A percentile compares a stretch with the other conserved stretches of the same genome.
Evolutionary conservation across 2,329 filamentous ascomycete genomes (phyloP).

Genomic region (Fusarium mundagurra): DNA sequence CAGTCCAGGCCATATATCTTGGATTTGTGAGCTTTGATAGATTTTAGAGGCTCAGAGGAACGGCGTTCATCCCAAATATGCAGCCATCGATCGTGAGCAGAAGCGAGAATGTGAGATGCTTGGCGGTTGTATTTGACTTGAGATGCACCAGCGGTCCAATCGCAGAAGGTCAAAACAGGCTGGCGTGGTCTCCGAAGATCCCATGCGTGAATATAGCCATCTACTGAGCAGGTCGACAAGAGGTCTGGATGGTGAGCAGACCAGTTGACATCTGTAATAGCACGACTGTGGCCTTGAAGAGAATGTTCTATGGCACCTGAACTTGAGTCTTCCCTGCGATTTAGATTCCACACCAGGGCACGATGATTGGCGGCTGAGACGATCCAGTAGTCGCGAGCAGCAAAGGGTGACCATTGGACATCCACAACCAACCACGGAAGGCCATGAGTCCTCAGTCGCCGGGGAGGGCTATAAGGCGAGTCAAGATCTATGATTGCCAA

Average conservation of each 20-base stretch:
- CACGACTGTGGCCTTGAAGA: conserved; percentile 82
- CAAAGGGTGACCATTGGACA: conserved; percentile 96
- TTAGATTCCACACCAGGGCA: conserved; percentile 92
- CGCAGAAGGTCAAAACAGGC: conserved; percentile 83
- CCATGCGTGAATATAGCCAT: conserved; percentile 94
- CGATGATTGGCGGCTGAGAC: conserved; percentile 95
- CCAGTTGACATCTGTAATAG: conserved; percentile 97
- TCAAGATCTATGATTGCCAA: conserved; percentile 93
- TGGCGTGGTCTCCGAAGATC: conserved; percentile 79
- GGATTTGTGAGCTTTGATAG: conserved; percentile 87
- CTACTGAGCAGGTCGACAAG: conserved; percentile 89
- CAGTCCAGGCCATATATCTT: conserved; percentile 97
- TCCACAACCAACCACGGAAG: conserved; percentile 95
- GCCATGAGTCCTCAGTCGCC: conserved; percentile 82
- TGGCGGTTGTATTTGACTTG: conserved; percentile 96
- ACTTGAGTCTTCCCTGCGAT: conserved; percentile 76
- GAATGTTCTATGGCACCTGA: conserved; percentile 83
- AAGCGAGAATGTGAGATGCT: conserved; percentile 86
- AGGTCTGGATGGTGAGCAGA: conserved; percentile 91
- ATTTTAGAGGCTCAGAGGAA: conserved; percentile 79
- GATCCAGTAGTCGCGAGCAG: conserved; percentile 89
- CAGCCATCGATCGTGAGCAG: conserved; percentile 87
- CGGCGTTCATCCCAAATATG: conserved; percentile 91
- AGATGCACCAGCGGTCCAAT: conserved; percentile 93
- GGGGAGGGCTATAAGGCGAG: conserved; percentile 85